phyloP scores from a whole-genome alignment of 2,329 filamentous ascomycete genomes.

The Colletotrichum somersetense region DNA sequence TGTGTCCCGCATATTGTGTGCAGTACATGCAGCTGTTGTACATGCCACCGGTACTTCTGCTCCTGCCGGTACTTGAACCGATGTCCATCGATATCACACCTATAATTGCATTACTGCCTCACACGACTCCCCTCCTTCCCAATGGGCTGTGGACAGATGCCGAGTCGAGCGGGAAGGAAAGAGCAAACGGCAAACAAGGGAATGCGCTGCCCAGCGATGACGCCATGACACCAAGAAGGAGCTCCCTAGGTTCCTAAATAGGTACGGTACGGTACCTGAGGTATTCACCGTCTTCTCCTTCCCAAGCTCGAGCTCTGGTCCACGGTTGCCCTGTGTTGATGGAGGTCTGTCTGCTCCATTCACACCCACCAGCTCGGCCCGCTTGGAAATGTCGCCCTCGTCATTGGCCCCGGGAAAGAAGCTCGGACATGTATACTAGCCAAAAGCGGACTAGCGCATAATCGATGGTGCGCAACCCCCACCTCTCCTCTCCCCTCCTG shows the following conservation, averaged over 20 bases:
- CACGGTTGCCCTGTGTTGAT: not conserved
- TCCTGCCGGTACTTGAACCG: not conserved
- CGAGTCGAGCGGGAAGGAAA: not conserved
- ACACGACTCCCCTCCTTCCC: not conserved
- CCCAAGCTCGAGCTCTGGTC: conserved; percentile 1
- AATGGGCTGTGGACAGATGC: conserved; percentile 14
- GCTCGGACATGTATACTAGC: not conserved
- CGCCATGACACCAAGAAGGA: conserved; percentile 15
- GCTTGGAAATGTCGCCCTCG: conserved; percentile 16
- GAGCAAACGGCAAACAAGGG: not conserved
- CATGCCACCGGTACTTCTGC: not conserved
- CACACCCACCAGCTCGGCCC: not conserved
- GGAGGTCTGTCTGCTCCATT: not conserved
- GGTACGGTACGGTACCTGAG: no score
- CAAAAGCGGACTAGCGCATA: not conserved
- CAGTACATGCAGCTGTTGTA: not conserved
- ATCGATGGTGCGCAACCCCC: not conserved
- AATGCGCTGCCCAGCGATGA: conserved; percentile 8
- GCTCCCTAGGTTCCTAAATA: no score
- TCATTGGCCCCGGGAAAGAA: not conserved
- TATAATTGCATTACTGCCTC: not conserved
- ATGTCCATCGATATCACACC: not conserved
- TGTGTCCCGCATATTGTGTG: not conserved
- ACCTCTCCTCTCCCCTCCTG: no score
- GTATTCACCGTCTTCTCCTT: not conserved